Evolutionary conservation across 2,329 filamentous ascomycete species (phyloP).

Genomic region (Aspergillus sp.): DNA sequence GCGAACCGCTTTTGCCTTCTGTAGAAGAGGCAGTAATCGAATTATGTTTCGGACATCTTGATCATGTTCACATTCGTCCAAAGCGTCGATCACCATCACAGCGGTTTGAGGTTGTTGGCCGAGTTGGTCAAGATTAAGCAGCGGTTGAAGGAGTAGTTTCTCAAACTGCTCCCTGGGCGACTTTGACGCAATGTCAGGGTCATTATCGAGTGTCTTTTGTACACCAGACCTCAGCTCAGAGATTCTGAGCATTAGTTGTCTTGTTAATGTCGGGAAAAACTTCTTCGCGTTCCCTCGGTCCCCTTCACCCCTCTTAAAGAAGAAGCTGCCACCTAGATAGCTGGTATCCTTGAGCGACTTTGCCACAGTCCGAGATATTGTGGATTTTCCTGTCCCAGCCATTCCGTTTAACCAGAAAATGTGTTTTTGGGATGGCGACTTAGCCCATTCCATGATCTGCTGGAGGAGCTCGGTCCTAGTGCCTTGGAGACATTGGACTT

Average conservation of each 20-base stretch:
- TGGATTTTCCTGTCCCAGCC: conserved; percentile 3
- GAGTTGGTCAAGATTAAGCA: too few species aligned
- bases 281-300: conserved; percentile 26
- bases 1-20: conserved; percentile 3
- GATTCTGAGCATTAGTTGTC: conserved; percentile 19
- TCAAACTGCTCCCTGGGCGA: conserved; percentile 15
- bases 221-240: conserved; percentile 15
- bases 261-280: conserved; percentile 29
- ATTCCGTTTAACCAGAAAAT: conserved; percentile 2
- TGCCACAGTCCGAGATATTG: conserved; percentile 1
- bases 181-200: conserved; percentile 15
- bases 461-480: neutral
- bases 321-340: conserved; percentile 35
- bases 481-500: conserved; percentile 1
- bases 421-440: too few species aligned
- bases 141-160: conserved; percentile 15
- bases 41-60: conserved; percentile 13
- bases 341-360: too few species aligned
- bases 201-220: conserved; percentile 10
- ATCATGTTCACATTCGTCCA: conserved; percentile 17
- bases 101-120: too few species aligned
- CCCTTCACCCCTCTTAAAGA: conserved; percentile 35
- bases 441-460: too few species aligned
- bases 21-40: conserved; percentile 9
- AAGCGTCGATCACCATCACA: conserved; percentile 15